Evolutionary conservation across 345 rosid species (phyloP), one percentile per base, ranked within the genome.

Genomic region (Eutrema yunnanense): DNA sequence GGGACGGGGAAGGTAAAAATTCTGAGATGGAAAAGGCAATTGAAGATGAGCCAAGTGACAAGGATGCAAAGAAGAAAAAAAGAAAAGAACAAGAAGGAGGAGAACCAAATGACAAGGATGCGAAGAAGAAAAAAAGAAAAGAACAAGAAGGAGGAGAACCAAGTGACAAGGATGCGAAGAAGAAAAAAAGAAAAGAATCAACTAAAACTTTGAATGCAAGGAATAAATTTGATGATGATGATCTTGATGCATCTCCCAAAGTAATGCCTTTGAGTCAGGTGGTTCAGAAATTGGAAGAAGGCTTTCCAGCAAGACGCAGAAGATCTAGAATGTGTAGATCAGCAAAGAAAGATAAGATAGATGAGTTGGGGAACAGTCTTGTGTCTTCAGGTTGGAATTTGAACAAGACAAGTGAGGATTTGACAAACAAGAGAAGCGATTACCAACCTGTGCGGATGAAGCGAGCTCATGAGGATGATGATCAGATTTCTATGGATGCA

Each of bases 181-280:
- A 19, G 22, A 19, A 19, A 19, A 19, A 19, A 19, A 19, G 22
- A 19, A 65, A 47, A 47, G 66, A 73, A 44, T 16, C 64, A 56
- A 55, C 30, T 49, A 62, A 57, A 40, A 4, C 67, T 65, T 58
- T 19, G 14, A 8, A 6, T 30, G 46, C 29, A 66, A 65, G 60
- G n/a, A 58, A 73, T 2, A 57, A 2, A 56, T 4, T 11, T 47
- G 67, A n/a, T 53, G 34, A 58, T 36, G 54, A 73, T 54, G 62
- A 60, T 71, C 51, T 0, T 72, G 62, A 73, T 36, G 51, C 4
- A 26, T 34, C 65, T 73, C 58, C 66, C 14, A 73, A 56, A 26
- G 33, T 65, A 37, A 8, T 65, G 27, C 65, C 59, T 29, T 48
- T 73, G 43, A 56, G 77, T 50, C n/a, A 65, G 0, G 77, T 65